Percentiles rank a stretch among this genome's conserved stretches.
These are phyloP conservation scores for Corymbia maculata DNA, from an alignment of 345 rosid species.

Conservation along the genomic window DNA sequence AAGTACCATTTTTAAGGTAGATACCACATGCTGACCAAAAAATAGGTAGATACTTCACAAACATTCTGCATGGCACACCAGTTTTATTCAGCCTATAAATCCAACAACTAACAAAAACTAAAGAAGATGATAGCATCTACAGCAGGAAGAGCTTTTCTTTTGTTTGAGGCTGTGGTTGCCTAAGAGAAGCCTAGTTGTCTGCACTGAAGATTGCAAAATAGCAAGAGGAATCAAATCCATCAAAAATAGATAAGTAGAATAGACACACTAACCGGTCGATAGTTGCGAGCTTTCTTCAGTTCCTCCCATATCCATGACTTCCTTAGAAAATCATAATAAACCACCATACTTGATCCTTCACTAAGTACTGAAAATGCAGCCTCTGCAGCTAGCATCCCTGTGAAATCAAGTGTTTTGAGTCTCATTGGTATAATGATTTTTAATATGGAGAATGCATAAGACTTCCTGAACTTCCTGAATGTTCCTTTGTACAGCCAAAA, in stretches of 20 bases:
- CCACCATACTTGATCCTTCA: slow-evolving; percentile 47
- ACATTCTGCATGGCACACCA: not conserved
- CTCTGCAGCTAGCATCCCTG: slow-evolving; percentile 98
- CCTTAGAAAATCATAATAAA: slow-evolving; percentile 61
- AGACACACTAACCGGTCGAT: slow-evolving; percentile 59
- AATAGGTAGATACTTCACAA: not conserved
- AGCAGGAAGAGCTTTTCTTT: not conserved
- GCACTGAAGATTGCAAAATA: not conserved
- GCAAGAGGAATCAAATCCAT: not conserved
- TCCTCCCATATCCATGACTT: slow-evolving; percentile 95
- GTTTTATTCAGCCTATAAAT: not conserved
- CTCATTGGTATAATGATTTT: not conserved
- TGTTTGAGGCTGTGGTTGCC: not conserved
- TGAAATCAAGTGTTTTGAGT: not conserved
- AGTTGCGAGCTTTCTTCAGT: slow-evolving; percentile 68
- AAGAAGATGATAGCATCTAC: not conserved
- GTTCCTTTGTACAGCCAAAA: not conserved
- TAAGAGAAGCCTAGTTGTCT: not conserved
- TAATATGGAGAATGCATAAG: not conserved
- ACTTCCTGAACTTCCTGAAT: not conserved
- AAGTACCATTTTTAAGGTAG: not conserved
- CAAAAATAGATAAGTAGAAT: not conserved
- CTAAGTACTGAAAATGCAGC: slow-evolving; percentile 65
- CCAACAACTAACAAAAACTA: not conserved
- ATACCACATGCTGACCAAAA: not conserved